Conservation (phyloP, 768 basidiomycete species). For the Collybia mongolica region DNA sequence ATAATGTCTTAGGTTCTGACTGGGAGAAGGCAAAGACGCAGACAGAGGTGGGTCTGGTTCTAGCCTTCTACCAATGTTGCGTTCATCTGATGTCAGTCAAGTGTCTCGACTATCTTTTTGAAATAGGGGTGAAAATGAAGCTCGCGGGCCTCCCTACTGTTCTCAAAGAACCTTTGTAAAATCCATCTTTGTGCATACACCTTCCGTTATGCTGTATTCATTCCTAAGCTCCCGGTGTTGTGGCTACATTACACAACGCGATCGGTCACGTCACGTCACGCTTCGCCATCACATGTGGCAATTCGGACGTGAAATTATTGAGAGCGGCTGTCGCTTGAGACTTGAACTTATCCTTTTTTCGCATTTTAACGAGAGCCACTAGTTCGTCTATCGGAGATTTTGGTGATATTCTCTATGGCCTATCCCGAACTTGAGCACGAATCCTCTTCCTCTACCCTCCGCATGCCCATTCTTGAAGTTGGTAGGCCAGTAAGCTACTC, state of each 20-base stretch:
- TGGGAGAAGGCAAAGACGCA: slow-evolving; percentile 93
- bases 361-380: too few relatives aligned
- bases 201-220: not conserved
- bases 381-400: too few relatives aligned
- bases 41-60: slow-evolving; percentile 53
- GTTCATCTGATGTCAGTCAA: slow-evolving; percentile 22
- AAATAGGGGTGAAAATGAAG: slow-evolving; percentile 84
- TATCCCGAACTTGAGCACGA: not conserved
- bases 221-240: not conserved
- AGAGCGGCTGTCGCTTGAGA: too few relatives aligned
- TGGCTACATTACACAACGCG: slow-evolving; percentile 10
- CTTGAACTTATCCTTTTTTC: too few relatives aligned
- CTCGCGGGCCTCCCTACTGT: slow-evolving; percentile 56
- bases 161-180: slow-evolving; percentile 20
- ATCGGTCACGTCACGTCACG: slow-evolving; percentile 20
- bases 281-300: not conserved
- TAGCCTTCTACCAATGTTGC: not conserved
- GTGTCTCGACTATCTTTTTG: slow-evolving; percentile 91
- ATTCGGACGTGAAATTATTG: not conserved
- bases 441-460: too few relatives aligned
- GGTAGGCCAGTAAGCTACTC: too few relatives aligned
- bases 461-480: too few relatives aligned
- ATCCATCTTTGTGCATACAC: not conserved
- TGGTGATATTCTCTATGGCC: too few relatives aligned
- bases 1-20: slow-evolving; percentile 43